These are phyloP conservation scores for Schizothecium vesticola DNA, from an alignment of 495 filamentous ascomycete species.

Conservation along the genomic window DNA sequence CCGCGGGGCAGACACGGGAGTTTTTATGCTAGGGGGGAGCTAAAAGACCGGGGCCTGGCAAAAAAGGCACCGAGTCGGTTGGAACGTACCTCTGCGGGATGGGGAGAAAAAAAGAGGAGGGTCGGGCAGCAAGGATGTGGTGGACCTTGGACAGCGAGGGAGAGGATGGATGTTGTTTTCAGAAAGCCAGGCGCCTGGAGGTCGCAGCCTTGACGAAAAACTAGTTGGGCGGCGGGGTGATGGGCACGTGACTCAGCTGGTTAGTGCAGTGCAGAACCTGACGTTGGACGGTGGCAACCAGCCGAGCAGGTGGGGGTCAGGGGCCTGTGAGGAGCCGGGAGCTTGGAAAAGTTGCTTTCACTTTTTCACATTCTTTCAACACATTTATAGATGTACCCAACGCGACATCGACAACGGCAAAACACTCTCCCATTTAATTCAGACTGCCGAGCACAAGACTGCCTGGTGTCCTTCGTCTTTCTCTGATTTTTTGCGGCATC, in stretches of 20 bases:
- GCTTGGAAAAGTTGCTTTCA: background rate
- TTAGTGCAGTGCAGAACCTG: conserved; percentile 14
- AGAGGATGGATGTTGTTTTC: conserved; percentile 28
- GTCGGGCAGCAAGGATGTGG: conserved; percentile 28
- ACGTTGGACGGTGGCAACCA: background rate
- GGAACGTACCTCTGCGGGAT: conserved; percentile 24
- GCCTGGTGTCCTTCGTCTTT: background rate
- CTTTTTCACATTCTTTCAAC: background rate
- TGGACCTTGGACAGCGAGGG: conserved; percentile 21
- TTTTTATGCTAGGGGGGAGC: conserved; percentile 12
- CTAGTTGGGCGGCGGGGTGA: conserved; percentile 36
- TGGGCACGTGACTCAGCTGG: conserved; percentile 27
- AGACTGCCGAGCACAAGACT: background rate
- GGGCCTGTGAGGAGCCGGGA: background rate
- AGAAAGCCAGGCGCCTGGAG: conserved; percentile 25
- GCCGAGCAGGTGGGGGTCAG: background rate
- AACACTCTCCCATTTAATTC: background rate
- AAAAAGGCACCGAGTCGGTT: background rate
- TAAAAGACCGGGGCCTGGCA: background rate
- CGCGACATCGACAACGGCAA: background rate
- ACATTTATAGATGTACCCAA: background rate
- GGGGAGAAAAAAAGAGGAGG: conserved; percentile 13
- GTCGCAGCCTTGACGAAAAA: conserved; percentile 34
- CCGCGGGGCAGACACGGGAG: conserved; percentile 13
- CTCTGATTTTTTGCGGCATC: background rate